phyloP scores from a whole-genome alignment of 2,329 filamentous ascomycete species.

The Aspergillus amoenus region DNA sequence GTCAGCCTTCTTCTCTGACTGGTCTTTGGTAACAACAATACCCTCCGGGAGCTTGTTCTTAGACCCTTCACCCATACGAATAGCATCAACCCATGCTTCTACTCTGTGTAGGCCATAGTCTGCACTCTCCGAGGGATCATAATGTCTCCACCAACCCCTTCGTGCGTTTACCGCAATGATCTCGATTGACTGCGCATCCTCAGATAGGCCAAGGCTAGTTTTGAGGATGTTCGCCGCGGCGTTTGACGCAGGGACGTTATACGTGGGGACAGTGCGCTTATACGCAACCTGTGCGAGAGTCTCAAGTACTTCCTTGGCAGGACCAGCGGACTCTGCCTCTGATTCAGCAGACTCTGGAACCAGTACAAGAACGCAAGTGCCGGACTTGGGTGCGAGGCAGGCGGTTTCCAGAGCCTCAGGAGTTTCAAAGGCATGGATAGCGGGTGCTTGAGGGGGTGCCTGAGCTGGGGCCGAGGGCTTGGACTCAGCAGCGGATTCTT shows the following conservation, averaged over 20 bases:
- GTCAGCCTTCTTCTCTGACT: conserved; percentile 36
- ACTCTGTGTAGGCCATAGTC: conserved; percentile 57
- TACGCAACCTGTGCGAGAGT: conserved; percentile 71
- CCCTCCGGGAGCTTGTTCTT: conserved; percentile 73
- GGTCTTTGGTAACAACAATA: conserved; percentile 48
- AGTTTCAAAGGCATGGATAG: conserved; percentile 66
- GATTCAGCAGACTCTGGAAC: conserved; percentile 56
- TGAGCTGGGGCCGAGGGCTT: conserved; percentile 44
- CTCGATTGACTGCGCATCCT: conserved; percentile 56
- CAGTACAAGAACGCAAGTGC: conserved; percentile 79
- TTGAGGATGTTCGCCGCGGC: conserved; percentile 57
- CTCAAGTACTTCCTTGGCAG: conserved; percentile 55
- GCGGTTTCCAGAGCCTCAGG: conserved; percentile 64
- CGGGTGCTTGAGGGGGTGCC: conserved; percentile 57
- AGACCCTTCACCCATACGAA: conserved; percentile 80
- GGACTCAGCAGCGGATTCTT: conserved; percentile 29
- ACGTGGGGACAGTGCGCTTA: conserved; percentile 84
- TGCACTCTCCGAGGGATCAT: conserved; percentile 55
- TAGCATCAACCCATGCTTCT: conserved; percentile 86
- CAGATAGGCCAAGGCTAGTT: conserved; percentile 60
- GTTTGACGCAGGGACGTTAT: conserved; percentile 66
- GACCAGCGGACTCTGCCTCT: conserved; percentile 46
- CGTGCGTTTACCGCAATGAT: conserved; percentile 82
- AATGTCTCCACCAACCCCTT: conserved; percentile 80
- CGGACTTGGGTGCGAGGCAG: conserved; percentile 73